Conservation (phyloP, 2,329 filamentous ascomycete species). For the Xylaria sp. region DNA sequence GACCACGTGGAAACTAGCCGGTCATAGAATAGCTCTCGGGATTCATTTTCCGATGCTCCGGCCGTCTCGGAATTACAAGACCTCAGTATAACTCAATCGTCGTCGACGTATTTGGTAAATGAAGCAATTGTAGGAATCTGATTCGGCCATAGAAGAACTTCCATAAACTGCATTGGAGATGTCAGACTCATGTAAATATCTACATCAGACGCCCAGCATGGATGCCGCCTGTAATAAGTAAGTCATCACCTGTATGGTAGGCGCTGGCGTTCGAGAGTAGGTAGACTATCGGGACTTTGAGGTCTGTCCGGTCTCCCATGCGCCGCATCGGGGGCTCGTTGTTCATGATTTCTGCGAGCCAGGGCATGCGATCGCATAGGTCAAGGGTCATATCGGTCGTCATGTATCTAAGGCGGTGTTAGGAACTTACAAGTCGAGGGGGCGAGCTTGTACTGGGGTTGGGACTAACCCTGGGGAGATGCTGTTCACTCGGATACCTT, state of each 20-base stretch:
- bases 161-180: no score
- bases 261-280: conserved; percentile 54
- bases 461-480: conserved; percentile 49
- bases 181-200: neutral
- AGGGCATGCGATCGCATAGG: conserved; percentile 43
- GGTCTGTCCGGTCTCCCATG: conserved; percentile 52
- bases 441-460: neutral
- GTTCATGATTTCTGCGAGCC: conserved; percentile 51
- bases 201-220: conserved; percentile 42
- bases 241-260: conserved; percentile 55
- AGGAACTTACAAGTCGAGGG: neutral
- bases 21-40: no score
- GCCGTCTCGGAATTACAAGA: no score
- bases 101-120: no score
- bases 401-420: conserved; percentile 46
- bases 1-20: no score
- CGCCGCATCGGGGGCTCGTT: conserved; percentile 53
- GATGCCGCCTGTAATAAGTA: conserved; percentile 52
- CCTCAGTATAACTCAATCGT: no score
- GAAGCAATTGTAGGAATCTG: no score
- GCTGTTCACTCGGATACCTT: conserved; percentile 48
- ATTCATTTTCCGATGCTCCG: no score
- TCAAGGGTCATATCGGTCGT: conserved; percentile 51
- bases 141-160: no score
- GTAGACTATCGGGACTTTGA: conserved; percentile 54